These are phyloP conservation scores for Plantago coronopus DNA, from an alignment of 305 asterid genomes.

Conservation along the genomic window DNA sequence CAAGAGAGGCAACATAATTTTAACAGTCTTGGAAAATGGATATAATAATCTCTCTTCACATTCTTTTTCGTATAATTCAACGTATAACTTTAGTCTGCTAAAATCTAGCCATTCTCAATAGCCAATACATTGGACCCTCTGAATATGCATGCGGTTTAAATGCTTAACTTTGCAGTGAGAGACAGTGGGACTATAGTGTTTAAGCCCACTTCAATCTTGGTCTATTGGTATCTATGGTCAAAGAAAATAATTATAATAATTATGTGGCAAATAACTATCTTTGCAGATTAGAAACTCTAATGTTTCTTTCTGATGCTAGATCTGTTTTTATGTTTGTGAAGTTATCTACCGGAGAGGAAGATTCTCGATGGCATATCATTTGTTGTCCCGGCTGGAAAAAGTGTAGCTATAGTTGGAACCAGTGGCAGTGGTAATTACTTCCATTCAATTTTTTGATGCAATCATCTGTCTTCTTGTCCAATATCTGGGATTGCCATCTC, in stretches of 20 bases:
- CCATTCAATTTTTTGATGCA: constrained; percentile 15
- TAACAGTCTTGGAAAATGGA: too few relatives aligned
- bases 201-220: not conserved
- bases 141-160: not conserved
- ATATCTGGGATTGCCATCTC: constrained; percentile 13
- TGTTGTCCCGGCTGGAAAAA: constrained; percentile 91
- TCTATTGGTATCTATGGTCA: constrained; percentile 8
- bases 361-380: constrained; percentile 90
- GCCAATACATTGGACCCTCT: too few relatives aligned
- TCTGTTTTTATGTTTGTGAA: constrained; percentile 31
- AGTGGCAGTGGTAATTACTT: constrained; percentile 87
- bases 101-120: too few relatives aligned
- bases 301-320: constrained; percentile 23
- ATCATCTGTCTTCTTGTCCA: constrained; percentile 16
- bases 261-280: constrained; percentile 7
- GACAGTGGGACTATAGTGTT: not conserved
- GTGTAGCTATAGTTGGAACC: constrained; percentile 99
- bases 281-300: constrained; percentile 11
- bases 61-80: too few relatives aligned
- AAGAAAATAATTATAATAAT: too few relatives aligned
- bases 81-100: too few relatives aligned
- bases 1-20: too few relatives aligned
- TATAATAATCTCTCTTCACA: too few relatives aligned
- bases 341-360: constrained; percentile 85
- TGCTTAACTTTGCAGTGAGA: not conserved